These are phyloP conservation scores for Citrus glauca DNA, from an alignment of 345 rosid genomes.

Conservation along the genomic window DNA sequence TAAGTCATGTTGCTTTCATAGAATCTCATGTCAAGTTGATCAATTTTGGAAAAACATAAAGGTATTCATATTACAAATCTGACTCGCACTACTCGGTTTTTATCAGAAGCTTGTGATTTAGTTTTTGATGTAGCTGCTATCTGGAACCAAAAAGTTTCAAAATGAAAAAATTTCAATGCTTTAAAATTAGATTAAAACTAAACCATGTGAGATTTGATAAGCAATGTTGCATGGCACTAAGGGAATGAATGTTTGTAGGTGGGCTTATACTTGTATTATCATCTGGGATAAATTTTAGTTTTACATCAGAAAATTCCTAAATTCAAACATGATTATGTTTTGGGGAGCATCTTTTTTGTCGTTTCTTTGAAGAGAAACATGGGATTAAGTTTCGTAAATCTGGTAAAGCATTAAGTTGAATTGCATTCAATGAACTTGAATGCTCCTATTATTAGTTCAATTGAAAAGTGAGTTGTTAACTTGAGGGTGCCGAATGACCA, in stretches of 20 bases:
- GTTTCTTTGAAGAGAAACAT: not conserved
- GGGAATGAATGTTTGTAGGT: not conserved
- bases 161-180: not conserved
- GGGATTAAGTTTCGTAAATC: not conserved
- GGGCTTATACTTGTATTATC: not conserved
- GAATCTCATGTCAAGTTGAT: not conserved
- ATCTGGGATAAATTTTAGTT: not conserved
- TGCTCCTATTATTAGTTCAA: not conserved
- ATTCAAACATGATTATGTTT: not conserved
- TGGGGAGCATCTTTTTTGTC: not conserved
- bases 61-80: too few relatives aligned
- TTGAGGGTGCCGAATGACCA: not conserved
- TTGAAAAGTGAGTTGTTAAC: not conserved
- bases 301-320: not conserved
- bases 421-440: not conserved
- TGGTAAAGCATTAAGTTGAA: not conserved
- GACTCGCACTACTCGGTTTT: too few relatives aligned
- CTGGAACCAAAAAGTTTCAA: not conserved
- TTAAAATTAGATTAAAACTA: not conserved
- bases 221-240: not conserved
- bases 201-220: not conserved
- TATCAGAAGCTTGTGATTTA: too few relatives aligned
- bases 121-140: not conserved
- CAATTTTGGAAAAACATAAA: not conserved
- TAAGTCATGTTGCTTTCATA: constrained; percentile 33